These are phyloP conservation scores for Metschnikowia santaceciliae DNA, from an alignment of 805 yeast genomes.

Conservation along the genomic window DNA sequence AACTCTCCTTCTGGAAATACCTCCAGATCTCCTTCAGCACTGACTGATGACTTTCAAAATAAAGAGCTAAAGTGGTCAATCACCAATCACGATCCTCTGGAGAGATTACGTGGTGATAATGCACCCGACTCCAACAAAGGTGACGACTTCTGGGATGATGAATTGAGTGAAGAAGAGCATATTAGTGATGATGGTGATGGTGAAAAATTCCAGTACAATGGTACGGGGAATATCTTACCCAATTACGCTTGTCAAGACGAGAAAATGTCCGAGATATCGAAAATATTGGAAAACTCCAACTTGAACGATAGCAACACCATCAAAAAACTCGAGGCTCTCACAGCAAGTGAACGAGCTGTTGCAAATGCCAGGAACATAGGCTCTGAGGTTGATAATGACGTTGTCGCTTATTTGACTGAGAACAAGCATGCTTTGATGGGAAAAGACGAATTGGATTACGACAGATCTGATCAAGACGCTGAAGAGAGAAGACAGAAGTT, in stretches of 20 bases:
- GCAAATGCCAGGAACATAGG: conserved; percentile 52
- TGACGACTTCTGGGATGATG: conserved; percentile 22
- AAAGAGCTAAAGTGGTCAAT: conserved; percentile 60
- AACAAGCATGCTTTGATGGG: conserved; percentile 42
- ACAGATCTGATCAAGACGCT: conserved; percentile 44
- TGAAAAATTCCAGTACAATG: conserved; percentile 55
- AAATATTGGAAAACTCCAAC: conserved; percentile 36
- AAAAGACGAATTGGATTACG: conserved; percentile 40
- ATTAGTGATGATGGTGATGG: conserved; percentile 56
- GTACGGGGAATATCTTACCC: conserved; percentile 56
- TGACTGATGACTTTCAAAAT: conserved; percentile 31
- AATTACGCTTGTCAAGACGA: conserved; percentile 49
- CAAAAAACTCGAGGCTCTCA: conserved; percentile 49
- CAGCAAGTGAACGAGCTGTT: conserved; percentile 57
- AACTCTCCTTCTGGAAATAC: conserved; percentile 30
- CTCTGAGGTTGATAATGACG: conserved; percentile 29
- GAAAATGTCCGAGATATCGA: conserved; percentile 35
- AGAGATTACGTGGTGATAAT: conserved; percentile 40
- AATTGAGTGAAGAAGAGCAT: conserved; percentile 56
- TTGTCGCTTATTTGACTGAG: conserved; percentile 29
- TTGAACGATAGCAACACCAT: conserved; percentile 45
- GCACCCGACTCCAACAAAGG: conserved; percentile 7
- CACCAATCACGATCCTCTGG: conserved; percentile 70
- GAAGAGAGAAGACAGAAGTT: conserved; percentile 46
- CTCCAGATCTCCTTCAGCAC: conserved; percentile 33